Evolutionary conservation across 768 basidiomycete species (phyloP).

Genomic region (Lanmaoa pseudosensibilis): DNA sequence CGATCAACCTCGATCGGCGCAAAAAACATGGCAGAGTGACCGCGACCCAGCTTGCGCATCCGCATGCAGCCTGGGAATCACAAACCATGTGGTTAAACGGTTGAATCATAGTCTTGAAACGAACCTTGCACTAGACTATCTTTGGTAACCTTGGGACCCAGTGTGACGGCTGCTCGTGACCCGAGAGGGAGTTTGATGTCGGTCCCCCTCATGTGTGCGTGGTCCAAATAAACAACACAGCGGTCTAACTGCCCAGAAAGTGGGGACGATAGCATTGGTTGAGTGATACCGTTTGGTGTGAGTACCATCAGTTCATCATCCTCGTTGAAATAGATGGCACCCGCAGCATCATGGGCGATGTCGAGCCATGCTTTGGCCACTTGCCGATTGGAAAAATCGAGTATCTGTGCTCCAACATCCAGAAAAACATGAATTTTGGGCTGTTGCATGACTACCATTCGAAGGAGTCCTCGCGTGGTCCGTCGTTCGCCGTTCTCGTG

Average conservation of each 20-base stretch:
- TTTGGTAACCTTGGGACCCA: constrained; percentile 36
- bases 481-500: background rate
- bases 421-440: constrained; percentile 45
- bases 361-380: constrained; percentile 43
- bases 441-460: constrained; percentile 29
- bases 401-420: constrained; percentile 56
- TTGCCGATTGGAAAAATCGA: constrained; percentile 44
- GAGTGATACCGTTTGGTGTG: constrained; percentile 17
- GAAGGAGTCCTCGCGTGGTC: constrained; percentile 16
- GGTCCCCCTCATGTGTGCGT: constrained; percentile 40
- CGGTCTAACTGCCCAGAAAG: constrained; percentile 26
- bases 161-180: constrained; percentile 7
- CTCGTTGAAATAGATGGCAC: constrained; percentile 30
- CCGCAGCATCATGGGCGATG: constrained; percentile 4
- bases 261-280: constrained; percentile 29
- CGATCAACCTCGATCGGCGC: constrained; percentile 41
- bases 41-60: constrained; percentile 46
- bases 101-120: background rate
- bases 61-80: constrained; percentile 46
- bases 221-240: constrained; percentile 38
- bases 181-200: constrained; percentile 34
- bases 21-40: constrained; percentile 47
- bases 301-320: constrained; percentile 32
- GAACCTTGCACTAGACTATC: constrained; percentile 35
- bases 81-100: background rate